Base-by-base conservation (phyloP, 768 basidiomycete species). In the Termitomyces sp. region DNA sequence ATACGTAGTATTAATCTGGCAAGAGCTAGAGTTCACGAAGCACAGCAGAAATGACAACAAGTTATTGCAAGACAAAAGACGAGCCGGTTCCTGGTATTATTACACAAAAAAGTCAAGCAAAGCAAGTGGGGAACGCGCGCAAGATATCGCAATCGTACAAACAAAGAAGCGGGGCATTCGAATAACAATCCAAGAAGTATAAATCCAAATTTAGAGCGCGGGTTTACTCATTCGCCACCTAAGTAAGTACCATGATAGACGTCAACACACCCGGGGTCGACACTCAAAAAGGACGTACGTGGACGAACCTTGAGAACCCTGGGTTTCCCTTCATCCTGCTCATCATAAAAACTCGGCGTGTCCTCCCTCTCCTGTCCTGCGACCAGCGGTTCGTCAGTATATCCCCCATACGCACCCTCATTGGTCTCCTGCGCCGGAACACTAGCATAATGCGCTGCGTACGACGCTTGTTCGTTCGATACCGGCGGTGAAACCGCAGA, bases 371-470 rank as follows among this genome's bases (percentile, higher is more conserved):
- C 22, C 5, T 27, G 47, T 25, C 16, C 22, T 22, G 18, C 20
- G 1, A 7, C 27, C 5, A 32, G 12, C 18, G 29, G 20, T 12
- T 31, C 53, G 3, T 46, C 45, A 1, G 45, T 64, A 41, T 69
- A 71, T n/a, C 72, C 72, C 1, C 67, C 72, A 65, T 74, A 72
- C 38, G 71, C 70, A 44, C 60, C 68, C 36, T 54, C 60, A 20
- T 62, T 66, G 7, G 60, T 66, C 6, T 56, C 64, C 11, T 60
- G 35, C 31, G 13, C 29, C 0, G 45, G 36, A 10, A 11, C 44
- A 31, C 6, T 46, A 0, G 16, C 29, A 16, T 54, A 25, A 32
- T 54, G 38, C 12, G 6, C 23, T 7, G 47, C 16, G 5, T 23
- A 48, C 15, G 33, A 23, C 16, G 29, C 6, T 18, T 36, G 33